Evolutionary conservation across 192 early-diverging fungal genomes (phyloP).

Genomic region (Rhizophagus sp.): DNA sequence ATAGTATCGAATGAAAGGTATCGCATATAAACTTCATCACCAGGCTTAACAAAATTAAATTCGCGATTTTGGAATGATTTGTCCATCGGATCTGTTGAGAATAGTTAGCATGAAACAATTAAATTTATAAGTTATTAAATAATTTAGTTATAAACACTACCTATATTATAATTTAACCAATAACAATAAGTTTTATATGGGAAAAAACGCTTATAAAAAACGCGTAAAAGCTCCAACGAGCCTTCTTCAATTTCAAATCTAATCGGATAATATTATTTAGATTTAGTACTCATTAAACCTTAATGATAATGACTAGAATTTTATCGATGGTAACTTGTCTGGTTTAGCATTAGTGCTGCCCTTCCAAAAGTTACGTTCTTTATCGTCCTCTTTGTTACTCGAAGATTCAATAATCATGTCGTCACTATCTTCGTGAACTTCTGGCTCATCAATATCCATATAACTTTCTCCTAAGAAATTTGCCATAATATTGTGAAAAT

Average conservation of each 20-base stretch:
- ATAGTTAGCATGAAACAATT: background rate
- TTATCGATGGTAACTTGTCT: background rate
- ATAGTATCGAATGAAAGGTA: slow-evolving; percentile 80
- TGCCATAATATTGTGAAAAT: too few species aligned
- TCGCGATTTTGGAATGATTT: slow-evolving; percentile 85
- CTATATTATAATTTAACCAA: slow-evolving; percentile 82
- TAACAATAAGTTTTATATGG: slow-evolving; percentile 77
- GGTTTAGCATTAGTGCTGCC: background rate
- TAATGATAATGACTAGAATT: background rate
- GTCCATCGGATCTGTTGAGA: slow-evolving; percentile 47
- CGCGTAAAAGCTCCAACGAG: slow-evolving; percentile 48
- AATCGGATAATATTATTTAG: background rate
- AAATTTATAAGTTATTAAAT: background rate
- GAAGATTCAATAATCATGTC: too few species aligned
- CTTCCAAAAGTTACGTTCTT: too few species aligned
- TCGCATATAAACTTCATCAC: slow-evolving; percentile 79
- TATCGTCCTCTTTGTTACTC: too few species aligned
- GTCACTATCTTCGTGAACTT: background rate
- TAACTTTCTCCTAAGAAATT: too few species aligned
- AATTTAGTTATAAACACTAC: slow-evolving; percentile 39
- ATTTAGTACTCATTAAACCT: background rate
- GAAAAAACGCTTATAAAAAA: slow-evolving; percentile 87
- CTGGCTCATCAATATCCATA: background rate
- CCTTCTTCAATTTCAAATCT: background rate
- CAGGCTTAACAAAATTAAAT: slow-evolving; percentile 81